phyloP scores from a whole-genome alignment of 345 rosid genomes.

The Melaleuca quinquenervia region DNA sequence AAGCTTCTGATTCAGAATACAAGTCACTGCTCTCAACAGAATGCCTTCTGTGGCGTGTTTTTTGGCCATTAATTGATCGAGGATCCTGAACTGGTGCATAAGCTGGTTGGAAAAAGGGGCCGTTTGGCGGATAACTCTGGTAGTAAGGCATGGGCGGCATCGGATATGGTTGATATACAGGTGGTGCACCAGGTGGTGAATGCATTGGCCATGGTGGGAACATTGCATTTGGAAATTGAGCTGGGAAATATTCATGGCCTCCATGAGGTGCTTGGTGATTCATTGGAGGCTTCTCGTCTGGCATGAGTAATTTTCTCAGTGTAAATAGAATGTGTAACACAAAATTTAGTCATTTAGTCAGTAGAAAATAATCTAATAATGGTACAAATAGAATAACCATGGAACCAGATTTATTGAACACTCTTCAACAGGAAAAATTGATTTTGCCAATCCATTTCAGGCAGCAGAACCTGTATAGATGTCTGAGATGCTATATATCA shows the following conservation, averaged over 20 bases:
- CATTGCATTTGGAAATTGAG: constrained; percentile 65
- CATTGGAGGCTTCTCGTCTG: constrained; percentile 48
- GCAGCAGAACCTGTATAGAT: background rate
- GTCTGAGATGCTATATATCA: background rate
- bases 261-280: constrained; percentile 42
- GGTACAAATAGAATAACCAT: background rate
- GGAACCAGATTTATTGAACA: background rate
- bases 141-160: constrained; percentile 82
- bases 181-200: constrained; percentile 73
- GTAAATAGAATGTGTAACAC: background rate
- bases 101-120: constrained; percentile 55
- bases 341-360: background rate
- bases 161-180: constrained; percentile 76
- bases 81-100: constrained; percentile 59
- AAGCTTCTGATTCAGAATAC: constrained; percentile 28
- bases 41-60: constrained; percentile 44
- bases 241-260: constrained; percentile 52
- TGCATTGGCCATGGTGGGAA: constrained; percentile 85
- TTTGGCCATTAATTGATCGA: constrained; percentile 38
- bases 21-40: constrained; percentile 49
- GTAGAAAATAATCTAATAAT: background rate
- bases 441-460: background rate
- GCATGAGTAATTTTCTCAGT: background rate
- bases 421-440: background rate
- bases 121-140: constrained; percentile 50